A percentile compares a stretch with the other conserved stretches of the same genome.
These are phyloP conservation scores for Schizophyllum commune DNA, from an alignment of 1,284 basidiomycete species.

Conservation along the genomic window DNA sequence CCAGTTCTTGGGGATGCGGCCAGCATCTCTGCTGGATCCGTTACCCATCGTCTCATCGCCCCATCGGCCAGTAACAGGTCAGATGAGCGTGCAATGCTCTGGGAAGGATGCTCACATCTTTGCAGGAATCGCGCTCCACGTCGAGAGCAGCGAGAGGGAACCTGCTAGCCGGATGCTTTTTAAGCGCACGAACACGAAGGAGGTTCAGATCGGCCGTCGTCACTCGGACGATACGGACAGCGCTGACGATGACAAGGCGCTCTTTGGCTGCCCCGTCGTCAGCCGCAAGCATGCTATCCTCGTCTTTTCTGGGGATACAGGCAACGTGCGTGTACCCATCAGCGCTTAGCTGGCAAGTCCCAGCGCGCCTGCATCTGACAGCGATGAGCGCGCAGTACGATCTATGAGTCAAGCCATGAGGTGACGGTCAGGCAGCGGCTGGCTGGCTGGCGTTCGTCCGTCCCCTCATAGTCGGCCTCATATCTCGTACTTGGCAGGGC, in stretches of 20 bases:
- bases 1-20: neutral
- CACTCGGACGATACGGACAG: conserved; percentile 27
- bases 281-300: conserved; percentile 62
- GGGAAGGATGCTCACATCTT: neutral
- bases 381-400: too few species aligned
- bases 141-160: conserved; percentile 33
- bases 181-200: conserved; percentile 31
- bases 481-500: too few species aligned
- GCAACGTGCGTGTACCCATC: conserved; percentile 34
- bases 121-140: conserved; percentile 25
- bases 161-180: conserved; percentile 33
- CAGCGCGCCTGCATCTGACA: too few species aligned
- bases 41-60: neutral
- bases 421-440: too few species aligned
- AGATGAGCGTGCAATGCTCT: neutral
- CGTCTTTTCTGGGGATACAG: conserved; percentile 45
- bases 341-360: too few species aligned
- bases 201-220: conserved; percentile 51
- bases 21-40: neutral
- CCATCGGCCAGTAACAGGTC: neutral
- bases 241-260: conserved; percentile 27
- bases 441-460: too few species aligned
- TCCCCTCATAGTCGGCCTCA: too few species aligned
- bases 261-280: conserved; percentile 58
- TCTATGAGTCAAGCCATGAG: too few species aligned